Conservation (phyloP, 2,329 filamentous ascomycete genomes). For the Colletotrichum sp. region DNA sequence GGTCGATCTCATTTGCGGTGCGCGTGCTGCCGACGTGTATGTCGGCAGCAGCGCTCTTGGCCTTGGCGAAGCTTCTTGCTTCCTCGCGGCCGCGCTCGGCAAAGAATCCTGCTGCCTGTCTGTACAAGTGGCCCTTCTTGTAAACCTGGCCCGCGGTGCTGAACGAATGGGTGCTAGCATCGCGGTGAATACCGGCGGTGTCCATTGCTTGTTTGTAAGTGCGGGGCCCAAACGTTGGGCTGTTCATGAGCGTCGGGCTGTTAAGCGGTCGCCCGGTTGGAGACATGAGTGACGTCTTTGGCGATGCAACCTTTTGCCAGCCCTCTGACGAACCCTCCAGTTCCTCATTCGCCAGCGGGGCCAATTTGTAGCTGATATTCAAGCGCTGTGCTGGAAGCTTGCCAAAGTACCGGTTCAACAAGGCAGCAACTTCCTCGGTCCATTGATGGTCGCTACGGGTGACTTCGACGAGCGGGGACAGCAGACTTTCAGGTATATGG, state of each 20-base stretch:
- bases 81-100: constrained; percentile 72
- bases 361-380: constrained; percentile 41
- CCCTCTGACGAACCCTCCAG: constrained; percentile 26
- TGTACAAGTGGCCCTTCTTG: constrained; percentile 66
- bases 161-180: constrained; percentile 33
- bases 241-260: neutral
- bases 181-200: constrained; percentile 28
- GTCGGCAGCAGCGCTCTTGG: constrained; percentile 73
- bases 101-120: constrained; percentile 79
- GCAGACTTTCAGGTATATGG: constrained; percentile 47
- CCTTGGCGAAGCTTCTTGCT: constrained; percentile 58
- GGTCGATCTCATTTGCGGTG: constrained; percentile 65
- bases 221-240: neutral
- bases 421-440: constrained; percentile 43
- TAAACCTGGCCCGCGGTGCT: constrained; percentile 45
- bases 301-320: constrained; percentile 2
- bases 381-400: constrained; percentile 42
- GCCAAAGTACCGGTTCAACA: constrained; percentile 46
- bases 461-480: constrained; percentile 46
- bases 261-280: constrained; percentile 1
- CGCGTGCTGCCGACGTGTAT: constrained; percentile 73
- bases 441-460: constrained; percentile 30
- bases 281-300: neutral
- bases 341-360: constrained; percentile 37
- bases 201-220: constrained; percentile 23